Evolutionary conservation across 2,329 filamentous ascomycete genomes (phyloP), one percentile per base, ranked within the genome.

Genomic region (Fonsecaea pugnacius): DNA sequence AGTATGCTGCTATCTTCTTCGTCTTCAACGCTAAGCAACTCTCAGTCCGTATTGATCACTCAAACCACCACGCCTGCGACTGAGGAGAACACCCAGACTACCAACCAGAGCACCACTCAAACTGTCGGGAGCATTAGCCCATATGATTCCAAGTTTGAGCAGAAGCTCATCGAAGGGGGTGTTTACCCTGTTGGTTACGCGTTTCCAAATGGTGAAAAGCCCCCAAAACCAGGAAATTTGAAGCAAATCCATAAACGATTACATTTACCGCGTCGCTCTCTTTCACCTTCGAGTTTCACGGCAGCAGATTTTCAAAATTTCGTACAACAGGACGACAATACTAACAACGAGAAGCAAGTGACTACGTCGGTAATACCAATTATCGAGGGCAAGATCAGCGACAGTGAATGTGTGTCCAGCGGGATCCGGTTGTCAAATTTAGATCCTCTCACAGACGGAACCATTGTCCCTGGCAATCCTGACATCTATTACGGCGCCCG

Each of bases 391-490:
- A 24, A 51, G 1, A 30, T 57, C 24, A 51, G 30, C 24, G 52
- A 65, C 73, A 10, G 59, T 62, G 72, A 67, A 69, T 70, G 71
- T 63, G 32, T 67, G 4, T 27, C 48, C 2, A 40, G 70, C 36
- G 69, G 74, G 48, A 69, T 74, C 8, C 27, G 67, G 5, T 80
- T 80, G 60, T 64, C 46, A 24, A 78, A 78, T 60, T 74, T 81
- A 51, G 70, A 73, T 18, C 70, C 66, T 48, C 70, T 82, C 35
- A 78, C 73, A 3, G 59, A 62, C 24, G 71, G 78, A 32, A 66
- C 61, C 9, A 54, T 71, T 18, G 53, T 64, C n/a, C 48, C 63
- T 10, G 67, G 58, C 24, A 75, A 75, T 58, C 74, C 71, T 46
- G 73, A 76, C 66, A 59, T 71, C 60, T 76, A 74, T 65, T 71